Percentiles rank a stretch among this genome's conserved stretches.
These are phyloP conservation scores for Cornus controversa DNA, from an alignment of 148 eudicot genomes.

Conservation along the genomic window DNA sequence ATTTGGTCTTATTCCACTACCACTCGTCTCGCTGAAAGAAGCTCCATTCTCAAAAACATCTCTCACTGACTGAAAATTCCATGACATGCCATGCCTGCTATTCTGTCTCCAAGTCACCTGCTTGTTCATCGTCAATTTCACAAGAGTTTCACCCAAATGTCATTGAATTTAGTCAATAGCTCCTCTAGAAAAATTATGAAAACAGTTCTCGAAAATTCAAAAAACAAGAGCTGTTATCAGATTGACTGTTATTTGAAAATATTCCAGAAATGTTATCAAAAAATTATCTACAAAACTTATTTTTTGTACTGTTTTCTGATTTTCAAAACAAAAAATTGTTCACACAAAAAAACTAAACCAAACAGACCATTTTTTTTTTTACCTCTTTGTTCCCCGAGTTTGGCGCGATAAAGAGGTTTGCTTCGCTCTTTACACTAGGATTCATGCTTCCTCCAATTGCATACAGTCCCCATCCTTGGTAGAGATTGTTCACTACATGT, in stretches of 20 bases:
- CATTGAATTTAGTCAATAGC: no score
- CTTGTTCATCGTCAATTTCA: no score
- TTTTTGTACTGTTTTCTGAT: neutral
- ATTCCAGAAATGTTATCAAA: no score
- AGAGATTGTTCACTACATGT: constrained; percentile 89
- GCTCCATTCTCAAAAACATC: constrained; percentile 87
- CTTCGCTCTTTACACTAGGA: constrained; percentile 75
- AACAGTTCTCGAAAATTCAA: no score
- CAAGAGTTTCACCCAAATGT: no score
- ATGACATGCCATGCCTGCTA: constrained; percentile 17
- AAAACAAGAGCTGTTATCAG: no score
- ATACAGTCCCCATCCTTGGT: constrained; percentile 75
- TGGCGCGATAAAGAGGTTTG: constrained; percentile 77
- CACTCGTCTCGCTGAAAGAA: constrained; percentile 33
- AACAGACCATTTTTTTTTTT: neutral
- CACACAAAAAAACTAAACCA: no score
- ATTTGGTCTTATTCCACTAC: constrained; percentile 46
- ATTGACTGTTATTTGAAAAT: no score
- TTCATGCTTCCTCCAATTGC: constrained; percentile 94
- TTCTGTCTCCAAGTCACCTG: constrained; percentile 58
- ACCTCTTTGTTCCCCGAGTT: constrained; percentile 61
- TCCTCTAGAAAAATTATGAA: no score
- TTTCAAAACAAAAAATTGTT: no score
- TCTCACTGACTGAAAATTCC: constrained; percentile 52
- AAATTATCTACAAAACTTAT: no score